These are phyloP conservation scores for Annulohypoxylon stygium DNA, from an alignment of 495 filamentous ascomycete genomes.

Conservation along the genomic window DNA sequence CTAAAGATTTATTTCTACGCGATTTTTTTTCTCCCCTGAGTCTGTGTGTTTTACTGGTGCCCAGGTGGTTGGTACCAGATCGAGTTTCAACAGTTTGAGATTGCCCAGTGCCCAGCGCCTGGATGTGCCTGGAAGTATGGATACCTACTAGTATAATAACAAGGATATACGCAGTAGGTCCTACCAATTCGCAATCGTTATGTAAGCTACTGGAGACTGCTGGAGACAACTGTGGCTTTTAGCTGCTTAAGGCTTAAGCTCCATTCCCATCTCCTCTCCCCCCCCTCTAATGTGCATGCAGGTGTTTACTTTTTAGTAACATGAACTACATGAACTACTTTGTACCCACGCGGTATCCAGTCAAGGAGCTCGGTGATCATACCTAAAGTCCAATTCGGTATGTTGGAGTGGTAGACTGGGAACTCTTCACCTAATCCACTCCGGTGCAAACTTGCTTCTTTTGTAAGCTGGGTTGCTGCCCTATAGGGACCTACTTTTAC, in stretches of 20 bases:
- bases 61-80: slow-evolving; percentile 1
- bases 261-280: not conserved
- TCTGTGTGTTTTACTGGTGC: not conserved
- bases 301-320: slow-evolving; percentile 23
- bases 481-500: not conserved
- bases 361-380: slow-evolving; percentile 20
- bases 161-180: no score
- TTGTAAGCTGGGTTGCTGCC: not conserved
- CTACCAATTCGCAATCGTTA: no score
- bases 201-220: not conserved
- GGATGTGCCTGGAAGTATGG: not conserved
- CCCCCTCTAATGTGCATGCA: slow-evolving; percentile 13
- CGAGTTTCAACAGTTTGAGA: slow-evolving; percentile 11
- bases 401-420: not conserved
- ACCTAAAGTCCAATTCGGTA: slow-evolving; percentile 12
- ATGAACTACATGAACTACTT: slow-evolving; percentile 1
- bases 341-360: slow-evolving; percentile 11
- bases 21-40: slow-evolving; percentile 2
- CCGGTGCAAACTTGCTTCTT: slow-evolving; percentile 24
- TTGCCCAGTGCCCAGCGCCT: not conserved
- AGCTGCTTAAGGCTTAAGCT: not conserved
- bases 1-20: not conserved
- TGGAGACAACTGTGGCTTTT: not conserved
- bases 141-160: no score
- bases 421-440: slow-evolving; percentile 22